phyloP scores from a whole-genome alignment of 2,329 filamentous ascomycete species.

The Diaporthe sp. region DNA sequence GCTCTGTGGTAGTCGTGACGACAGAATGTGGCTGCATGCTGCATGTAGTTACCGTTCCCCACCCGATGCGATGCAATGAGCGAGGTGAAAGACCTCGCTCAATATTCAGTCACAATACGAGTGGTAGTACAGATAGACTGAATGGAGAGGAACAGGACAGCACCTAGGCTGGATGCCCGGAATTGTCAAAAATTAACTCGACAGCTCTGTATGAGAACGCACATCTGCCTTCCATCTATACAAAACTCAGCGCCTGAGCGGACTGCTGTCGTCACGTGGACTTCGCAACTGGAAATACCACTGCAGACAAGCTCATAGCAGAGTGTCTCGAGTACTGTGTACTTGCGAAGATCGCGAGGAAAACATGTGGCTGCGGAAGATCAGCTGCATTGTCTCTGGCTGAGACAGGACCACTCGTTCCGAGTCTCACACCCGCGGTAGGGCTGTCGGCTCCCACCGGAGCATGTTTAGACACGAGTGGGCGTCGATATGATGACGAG shows the following conservation, averaged over 20 bases:
- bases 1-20: not conserved
- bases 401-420: slow-evolving; percentile 1
- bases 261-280: not conserved
- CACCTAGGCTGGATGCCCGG: not conserved
- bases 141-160: not conserved
- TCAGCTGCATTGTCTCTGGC: not conserved
- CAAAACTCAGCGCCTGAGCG: not conserved
- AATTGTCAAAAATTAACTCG: not conserved
- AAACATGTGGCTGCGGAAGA: not conserved
- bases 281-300: too few species aligned
- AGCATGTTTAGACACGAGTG: not conserved
- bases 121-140: not conserved
- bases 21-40: not conserved
- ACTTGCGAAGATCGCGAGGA: not conserved
- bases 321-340: not conserved
- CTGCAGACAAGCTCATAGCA: not conserved
- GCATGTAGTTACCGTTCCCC: not conserved
- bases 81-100: not conserved
- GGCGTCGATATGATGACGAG: not conserved
- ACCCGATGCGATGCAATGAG: not conserved
- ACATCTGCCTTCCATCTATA: not conserved
- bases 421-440: not conserved
- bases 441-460: not conserved
- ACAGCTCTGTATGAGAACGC: not conserved
- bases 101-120: too few species aligned